Evolutionary conservation across 352 stramenopile species (phyloP), one percentile per base, ranked within the genome.

Genomic region (Thalassiosira exigua): DNA sequence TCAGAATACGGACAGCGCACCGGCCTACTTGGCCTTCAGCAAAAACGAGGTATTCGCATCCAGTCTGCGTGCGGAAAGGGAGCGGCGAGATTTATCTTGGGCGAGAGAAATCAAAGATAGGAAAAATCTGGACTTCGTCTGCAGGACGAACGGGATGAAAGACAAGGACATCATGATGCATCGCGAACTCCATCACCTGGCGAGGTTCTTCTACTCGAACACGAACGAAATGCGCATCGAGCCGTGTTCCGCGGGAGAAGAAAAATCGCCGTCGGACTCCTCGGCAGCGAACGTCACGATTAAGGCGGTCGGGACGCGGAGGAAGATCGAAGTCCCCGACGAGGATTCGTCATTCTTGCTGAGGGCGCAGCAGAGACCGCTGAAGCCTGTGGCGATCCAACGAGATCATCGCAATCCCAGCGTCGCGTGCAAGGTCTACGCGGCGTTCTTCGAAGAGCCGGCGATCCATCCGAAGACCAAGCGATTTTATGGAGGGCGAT

Each of bases 301-400:
- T 24, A 81, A 85, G 68, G 59, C 52, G 41, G 67, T 82, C 51
- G 74, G 73, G 12, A 51, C 69, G 9, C 41, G 85, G 42, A 77
- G 86, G 32, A 85, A 83, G 22, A 85, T 92, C 57, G 89, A 92
- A 71, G 73, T 94, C 30, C 89, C 89, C 14, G 86, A 94, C 59
- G 89, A 94, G 70, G 89, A 94, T 75, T 94, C 89, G 26, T 92
- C 89, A 4, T 94, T 94, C 78, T 71, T 94, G 11, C 53, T 92
- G 12, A 61, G 85, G 51, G 85, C 82, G 44, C 86, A 89, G 66
- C 67, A 81, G 54, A 81, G 70, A 27, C 59, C 74, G 24, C 57
- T 94, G 1, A 90, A 89, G 56, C 75, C 86, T 48, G 75, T 88
- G 3, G 82, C 80, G 42, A 82, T 94, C 27, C 85, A 94, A 69